Evolutionary conservation across 2,329 filamentous ascomycete genomes (phyloP), one percentile per base, ranked within the genome.

Genomic region (Biscogniauxia marginata): DNA sequence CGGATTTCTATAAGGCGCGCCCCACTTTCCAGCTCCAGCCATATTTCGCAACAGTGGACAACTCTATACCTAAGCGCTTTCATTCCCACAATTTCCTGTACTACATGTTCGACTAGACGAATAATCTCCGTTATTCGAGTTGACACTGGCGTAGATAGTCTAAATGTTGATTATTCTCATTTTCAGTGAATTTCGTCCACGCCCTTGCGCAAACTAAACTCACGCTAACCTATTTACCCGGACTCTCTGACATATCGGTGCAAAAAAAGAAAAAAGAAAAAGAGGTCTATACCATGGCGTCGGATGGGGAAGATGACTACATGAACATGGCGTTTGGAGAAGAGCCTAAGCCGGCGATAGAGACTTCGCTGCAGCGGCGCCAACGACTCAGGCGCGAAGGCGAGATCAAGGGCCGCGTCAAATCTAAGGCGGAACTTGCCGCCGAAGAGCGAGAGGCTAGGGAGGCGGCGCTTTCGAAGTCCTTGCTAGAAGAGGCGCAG

Each of bases 241-340:
- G 30, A 39, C 13, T 39, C 30, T 39, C 13, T 39, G 5, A 39
- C 7, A 39, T 5, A n/a, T 16, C 2, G 11, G 6, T 11, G n/a
- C n/a, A n/a, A n/a, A n/a, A n/a, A n/a, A 39, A 6, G 30, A 16
- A 16, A 39, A 39, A 6, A 11, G 9, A 5, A 11, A 3, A 39
- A 16, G 13, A 39, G n/a, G 30, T n/a, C 9, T 16, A 5, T 22
- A 54, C 54, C n/a, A 65, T 65, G 63, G 63, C 61, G 16, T 61
- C 60, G 22, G 79, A 80, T 2, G 89, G 91, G 6, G 90, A 92
- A 19, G 90, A 97, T 62, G 95, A 99, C 74, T 98, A 99, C 79
- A 96, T 99, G 89, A 91, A 88, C 66, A 98, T 99, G 93, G 81
- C 87, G 13, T 93, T 99, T 70, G 81, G 84, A 18, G 90, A 96